Conservation (phyloP, 2,329 filamentous ascomycete genomes). For the Penicillium paneum region DNA sequence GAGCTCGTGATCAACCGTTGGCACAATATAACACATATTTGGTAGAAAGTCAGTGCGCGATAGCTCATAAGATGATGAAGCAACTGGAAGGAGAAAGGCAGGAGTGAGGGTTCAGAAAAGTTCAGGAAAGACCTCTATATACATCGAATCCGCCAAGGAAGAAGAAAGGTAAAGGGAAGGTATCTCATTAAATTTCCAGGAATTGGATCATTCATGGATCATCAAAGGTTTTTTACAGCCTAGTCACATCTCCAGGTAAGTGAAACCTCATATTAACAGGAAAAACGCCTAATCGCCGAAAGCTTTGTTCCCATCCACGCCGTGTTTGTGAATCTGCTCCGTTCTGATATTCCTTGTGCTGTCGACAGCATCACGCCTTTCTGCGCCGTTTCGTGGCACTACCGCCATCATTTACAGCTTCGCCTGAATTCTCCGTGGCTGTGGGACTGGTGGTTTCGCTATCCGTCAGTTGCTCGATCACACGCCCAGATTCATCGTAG, state of each 20-base stretch:
- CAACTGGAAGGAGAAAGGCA: no score
- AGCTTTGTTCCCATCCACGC: background rate
- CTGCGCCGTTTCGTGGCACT: constrained; percentile 32
- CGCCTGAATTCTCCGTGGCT: constrained; percentile 29
- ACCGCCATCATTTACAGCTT: constrained; percentile 23
- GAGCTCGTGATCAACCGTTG: no score
- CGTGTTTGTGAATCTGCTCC: background rate
- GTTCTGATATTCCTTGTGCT: background rate
- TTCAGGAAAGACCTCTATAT: background rate
- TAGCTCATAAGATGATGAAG: no score
- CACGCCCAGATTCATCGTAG: constrained; percentile 31
- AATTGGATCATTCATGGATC: constrained; percentile 2
- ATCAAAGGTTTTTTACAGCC: constrained; percentile 9
- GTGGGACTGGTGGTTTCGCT: constrained; percentile 45
- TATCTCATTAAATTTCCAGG: constrained; percentile 6
- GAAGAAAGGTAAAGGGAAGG: background rate
- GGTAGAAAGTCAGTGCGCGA: no score
- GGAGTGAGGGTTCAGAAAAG: no score
- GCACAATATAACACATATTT: no score
- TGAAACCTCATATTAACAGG: constrained; percentile 3
- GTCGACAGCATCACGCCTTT: constrained; percentile 25
- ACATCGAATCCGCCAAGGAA: background rate
- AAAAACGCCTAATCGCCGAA: constrained; percentile 6
- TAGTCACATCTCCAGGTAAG: background rate
- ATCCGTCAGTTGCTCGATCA: constrained; percentile 45